phyloP scores from a whole-genome alignment of 805 yeast genomes.

The Saccharomycopsis fermentans region DNA sequence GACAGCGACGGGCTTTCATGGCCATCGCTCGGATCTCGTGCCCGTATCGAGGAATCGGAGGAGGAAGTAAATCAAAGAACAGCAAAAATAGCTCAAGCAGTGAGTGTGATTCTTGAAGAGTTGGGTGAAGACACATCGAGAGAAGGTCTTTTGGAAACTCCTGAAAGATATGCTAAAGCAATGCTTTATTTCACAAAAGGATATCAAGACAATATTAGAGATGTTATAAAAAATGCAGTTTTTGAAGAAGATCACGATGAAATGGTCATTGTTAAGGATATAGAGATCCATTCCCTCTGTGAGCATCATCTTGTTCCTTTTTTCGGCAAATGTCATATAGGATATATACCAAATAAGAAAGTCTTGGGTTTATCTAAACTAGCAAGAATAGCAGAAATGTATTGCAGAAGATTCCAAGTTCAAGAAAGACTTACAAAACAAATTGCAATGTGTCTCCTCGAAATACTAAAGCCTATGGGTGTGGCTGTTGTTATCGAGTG shows the following conservation, averaged over 20 bases:
- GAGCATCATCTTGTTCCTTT: slow-evolving; percentile 98
- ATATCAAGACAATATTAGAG: slow-evolving; percentile 81
- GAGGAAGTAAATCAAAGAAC: slow-evolving; percentile 62
- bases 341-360: slow-evolving; percentile 90
- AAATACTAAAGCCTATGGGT: slow-evolving; percentile 86
- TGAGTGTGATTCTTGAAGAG: slow-evolving; percentile 59
- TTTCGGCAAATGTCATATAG: slow-evolving; percentile 93
- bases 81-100: slow-evolving; percentile 74
- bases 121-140: slow-evolving; percentile 85
- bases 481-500: slow-evolving; percentile 98
- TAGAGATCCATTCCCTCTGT: slow-evolving; percentile 83
- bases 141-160: slow-evolving; percentile 89
- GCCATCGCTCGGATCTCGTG: slow-evolving; percentile 84
- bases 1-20: slow-evolving; percentile 88
- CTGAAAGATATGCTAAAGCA: slow-evolving; percentile 93
- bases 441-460: slow-evolving; percentile 91
- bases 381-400: slow-evolving; percentile 96
- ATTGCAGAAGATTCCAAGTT: slow-evolving; percentile 90
- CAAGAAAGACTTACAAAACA: slow-evolving; percentile 96
- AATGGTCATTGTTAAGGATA: slow-evolving; percentile 95
- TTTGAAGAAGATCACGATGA: slow-evolving; percentile 98
- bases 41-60: slow-evolving; percentile 56
- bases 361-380: slow-evolving; percentile 88
- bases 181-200: slow-evolving; percentile 95
- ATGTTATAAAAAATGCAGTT: slow-evolving; percentile 84